Percentiles rank a stretch among this genome's conserved stretches.
These are phyloP conservation scores for Curvularia hawaiiensis DNA, from an alignment of 2,329 filamentous ascomycete species.

Conservation along the genomic window DNA sequence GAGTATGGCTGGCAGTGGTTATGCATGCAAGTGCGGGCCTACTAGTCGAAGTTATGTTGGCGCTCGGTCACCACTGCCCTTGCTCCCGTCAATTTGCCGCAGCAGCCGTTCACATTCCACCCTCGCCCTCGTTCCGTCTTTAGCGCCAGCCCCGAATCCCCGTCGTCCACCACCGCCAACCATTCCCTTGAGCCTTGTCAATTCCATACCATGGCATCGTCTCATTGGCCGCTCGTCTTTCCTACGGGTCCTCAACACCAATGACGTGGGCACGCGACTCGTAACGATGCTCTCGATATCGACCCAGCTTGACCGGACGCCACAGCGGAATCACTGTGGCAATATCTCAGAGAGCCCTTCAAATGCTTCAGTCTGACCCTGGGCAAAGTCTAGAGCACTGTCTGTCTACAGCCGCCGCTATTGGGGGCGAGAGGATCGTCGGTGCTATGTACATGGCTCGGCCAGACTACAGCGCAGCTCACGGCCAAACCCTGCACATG, in stretches of 20 bases:
- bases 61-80: slow-evolving; percentile 15
- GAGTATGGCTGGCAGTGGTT: slow-evolving; percentile 18
- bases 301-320: slow-evolving; percentile 3
- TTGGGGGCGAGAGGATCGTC: not conserved
- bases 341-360: not conserved
- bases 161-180: slow-evolving; percentile 12
- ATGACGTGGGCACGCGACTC: slow-evolving; percentile 17
- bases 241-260: slow-evolving; percentile 6
- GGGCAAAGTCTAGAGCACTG: not conserved
- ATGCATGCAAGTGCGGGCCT: slow-evolving; percentile 17
- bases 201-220: slow-evolving; percentile 9
- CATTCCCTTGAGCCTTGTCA: slow-evolving; percentile 5
- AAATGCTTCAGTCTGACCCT: too few species aligned
- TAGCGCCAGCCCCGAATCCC: slow-evolving; percentile 10
- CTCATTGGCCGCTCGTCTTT: slow-evolving; percentile 3
- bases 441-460: not conserved
- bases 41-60: slow-evolving; percentile 15
- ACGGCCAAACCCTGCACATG: not conserved
- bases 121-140: slow-evolving; percentile 7
- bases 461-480: not conserved
- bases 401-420: not conserved
- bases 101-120: slow-evolving; percentile 15
- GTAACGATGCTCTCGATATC: not conserved
- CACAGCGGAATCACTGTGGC: not conserved
- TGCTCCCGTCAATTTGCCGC: slow-evolving; percentile 21